Conservation (phyloP, 2,329 filamentous ascomycete species). For the Colletotrichum karsti region DNA sequence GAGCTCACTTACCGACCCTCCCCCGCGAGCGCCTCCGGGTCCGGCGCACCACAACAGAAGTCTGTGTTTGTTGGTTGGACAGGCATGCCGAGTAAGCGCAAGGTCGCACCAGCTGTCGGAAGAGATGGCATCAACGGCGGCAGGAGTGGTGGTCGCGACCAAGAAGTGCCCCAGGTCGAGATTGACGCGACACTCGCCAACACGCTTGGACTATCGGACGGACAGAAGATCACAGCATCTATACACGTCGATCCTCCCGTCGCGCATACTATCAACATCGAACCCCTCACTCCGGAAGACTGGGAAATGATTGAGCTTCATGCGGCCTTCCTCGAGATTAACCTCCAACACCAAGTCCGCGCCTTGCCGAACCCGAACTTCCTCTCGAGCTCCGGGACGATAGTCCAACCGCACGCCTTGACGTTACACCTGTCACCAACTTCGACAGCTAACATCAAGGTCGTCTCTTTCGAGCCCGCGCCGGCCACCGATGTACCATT, state of each 20-base stretch:
- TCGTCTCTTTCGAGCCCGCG: slow-evolving; percentile 83
- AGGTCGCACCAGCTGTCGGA: slow-evolving; percentile 75
- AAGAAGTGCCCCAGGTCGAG: slow-evolving; percentile 82
- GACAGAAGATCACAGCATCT: slow-evolving; percentile 76
- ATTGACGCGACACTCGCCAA: slow-evolving; percentile 86
- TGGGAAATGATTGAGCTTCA: slow-evolving; percentile 99
- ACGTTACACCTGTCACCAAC: slow-evolving; percentile 95
- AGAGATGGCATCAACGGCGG: slow-evolving; percentile 75
- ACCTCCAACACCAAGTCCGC: slow-evolving; percentile 91
- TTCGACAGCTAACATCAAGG: slow-evolving; percentile 89
- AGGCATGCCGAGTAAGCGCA: slow-evolving; percentile 94
- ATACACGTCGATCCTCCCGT: slow-evolving; percentile 91
- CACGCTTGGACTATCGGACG: slow-evolving; percentile 79
- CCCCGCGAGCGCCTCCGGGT: slow-evolving; percentile 54
- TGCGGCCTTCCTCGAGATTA: slow-evolving; percentile 93
- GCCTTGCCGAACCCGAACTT: slow-evolving; percentile 88
- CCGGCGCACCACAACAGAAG: slow-evolving; percentile 60
- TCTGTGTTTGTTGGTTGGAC: slow-evolving; percentile 96
- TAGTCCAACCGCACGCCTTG: slow-evolving; percentile 75
- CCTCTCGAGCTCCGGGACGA: slow-evolving; percentile 56
- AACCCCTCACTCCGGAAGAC: slow-evolving; percentile 92
- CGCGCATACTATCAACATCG: slow-evolving; percentile 95
- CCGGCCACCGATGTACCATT: slow-evolving; percentile 77
- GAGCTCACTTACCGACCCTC: slow-evolving; percentile 79
- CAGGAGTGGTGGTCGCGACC: slow-evolving; percentile 70